A percentile compares a stretch with the other conserved stretches of the same genome.
These are phyloP conservation scores for Luzula sylvatica DNA, from an alignment of 176 grass and related monocot genomes.

Conservation along the genomic window DNA sequence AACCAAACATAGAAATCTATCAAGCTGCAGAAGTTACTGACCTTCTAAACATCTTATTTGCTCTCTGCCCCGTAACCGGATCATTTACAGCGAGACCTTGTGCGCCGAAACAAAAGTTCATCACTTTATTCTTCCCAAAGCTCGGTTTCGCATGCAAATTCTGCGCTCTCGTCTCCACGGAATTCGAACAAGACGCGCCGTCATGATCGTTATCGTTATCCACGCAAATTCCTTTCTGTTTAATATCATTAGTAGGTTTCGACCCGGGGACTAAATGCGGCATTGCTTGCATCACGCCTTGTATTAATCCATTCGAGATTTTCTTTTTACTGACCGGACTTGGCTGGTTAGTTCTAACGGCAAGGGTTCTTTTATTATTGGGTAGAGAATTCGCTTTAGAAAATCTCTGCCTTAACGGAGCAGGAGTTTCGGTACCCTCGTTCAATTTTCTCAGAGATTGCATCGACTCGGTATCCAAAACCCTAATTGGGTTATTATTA, in stretches of 20 bases:
- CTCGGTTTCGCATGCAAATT: constrained; percentile 24
- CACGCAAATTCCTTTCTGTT: constrained; percentile 43
- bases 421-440: constrained; percentile 32
- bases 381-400: constrained; percentile 39
- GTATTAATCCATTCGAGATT: constrained; percentile 49
- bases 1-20: constrained; percentile 14
- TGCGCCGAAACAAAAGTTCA: constrained; percentile 85
- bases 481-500: constrained; percentile 17
- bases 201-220: too few species aligned
- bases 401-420: constrained; percentile 61
- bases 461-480: constrained; percentile 31
- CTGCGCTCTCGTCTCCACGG: constrained; percentile 27
- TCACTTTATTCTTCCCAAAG: constrained; percentile 41
- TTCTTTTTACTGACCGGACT: constrained; percentile 65
- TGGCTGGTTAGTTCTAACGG: constrained; percentile 40
- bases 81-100: constrained; percentile 57
- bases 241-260: constrained; percentile 22
- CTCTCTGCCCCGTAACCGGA: constrained; percentile 38
- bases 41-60: constrained; percentile 45
- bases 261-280: constrained; percentile 43
- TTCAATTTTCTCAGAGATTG: constrained; percentile 58
- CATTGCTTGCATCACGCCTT: constrained; percentile 77
- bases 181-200: constrained; percentile 61
- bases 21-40: constrained; percentile 38
- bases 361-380: constrained; percentile 58